Evolutionary conservation across 345 rosid genomes (phyloP), one percentile per base, ranked within the genome.

Genomic region (Aquilaria malaccensis): DNA sequence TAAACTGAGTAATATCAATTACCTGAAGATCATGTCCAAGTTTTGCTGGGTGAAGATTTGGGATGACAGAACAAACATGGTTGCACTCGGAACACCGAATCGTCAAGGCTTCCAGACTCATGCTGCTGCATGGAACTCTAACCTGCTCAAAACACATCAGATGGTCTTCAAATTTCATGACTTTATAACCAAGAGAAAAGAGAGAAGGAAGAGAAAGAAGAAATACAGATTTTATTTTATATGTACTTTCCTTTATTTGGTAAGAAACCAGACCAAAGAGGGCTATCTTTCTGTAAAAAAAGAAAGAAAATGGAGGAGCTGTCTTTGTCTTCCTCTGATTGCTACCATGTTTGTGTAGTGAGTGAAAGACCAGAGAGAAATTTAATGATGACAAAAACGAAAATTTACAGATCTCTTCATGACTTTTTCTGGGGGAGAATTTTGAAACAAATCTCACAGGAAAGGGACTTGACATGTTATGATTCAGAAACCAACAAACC

Each of bases 41-140:
- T 51, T 45, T 63, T 10, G 79, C 63, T 69, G 69, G 80, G 63
- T 70, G 62, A 52, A 78, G 64, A 49, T 78, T 62, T 22, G 83
- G 78, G 74, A 79, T 71, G 70, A 79, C 83, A 0, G 83, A 79
- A 71, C 80, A 79, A 6, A 79, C 59, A 69, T 76, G 73, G 33
- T 76, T 60, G 79, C 83, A 79, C 74, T 74, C 78, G 32, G 79
- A 80, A 14, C 83, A 79, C 53, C 80, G 76, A 68, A 79, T 80
- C 45, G 80, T 79, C 46, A 79, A 76, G 1, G 70, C 63, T 63
- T 79, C 80, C 43, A 4, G 43, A 45, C 53, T 62, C 73, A 76
- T 62, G 68, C 66, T 79, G 66, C 68, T 79, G 76, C 80, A 71
- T 68, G 83, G 83, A 63, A 79, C 79, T 61, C 77, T 79, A 58